Conservation (phyloP, 139 green algal species). For the Diplosphaera chodatii region DNA sequence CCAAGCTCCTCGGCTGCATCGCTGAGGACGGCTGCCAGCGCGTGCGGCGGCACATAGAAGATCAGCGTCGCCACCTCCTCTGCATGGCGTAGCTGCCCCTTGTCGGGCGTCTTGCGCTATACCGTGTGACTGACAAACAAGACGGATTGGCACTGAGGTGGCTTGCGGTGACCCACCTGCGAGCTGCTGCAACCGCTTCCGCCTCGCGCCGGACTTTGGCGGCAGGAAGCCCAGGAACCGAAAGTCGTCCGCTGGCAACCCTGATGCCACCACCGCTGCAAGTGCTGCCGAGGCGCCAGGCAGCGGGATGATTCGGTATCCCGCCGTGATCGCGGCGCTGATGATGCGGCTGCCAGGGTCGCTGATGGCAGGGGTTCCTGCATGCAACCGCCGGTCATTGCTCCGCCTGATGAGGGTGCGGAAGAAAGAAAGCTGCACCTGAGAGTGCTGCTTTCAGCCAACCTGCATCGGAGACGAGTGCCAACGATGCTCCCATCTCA, state of each 20-base stretch:
- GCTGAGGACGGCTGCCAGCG: slow-evolving; percentile 38
- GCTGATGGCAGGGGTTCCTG: slow-evolving; percentile 70
- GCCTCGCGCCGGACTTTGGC: slow-evolving; percentile 46
- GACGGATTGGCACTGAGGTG: no score
- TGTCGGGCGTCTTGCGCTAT: no score
- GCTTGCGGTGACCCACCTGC: no score
- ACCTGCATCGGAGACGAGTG: slow-evolving; percentile 82
- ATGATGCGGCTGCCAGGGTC: slow-evolving; percentile 80
- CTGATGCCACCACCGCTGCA: slow-evolving; percentile 66
- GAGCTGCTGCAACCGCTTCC: slow-evolving; percentile 29
- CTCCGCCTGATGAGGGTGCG: no score
- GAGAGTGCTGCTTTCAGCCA: no score
- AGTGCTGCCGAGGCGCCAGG: slow-evolving; percentile 72
- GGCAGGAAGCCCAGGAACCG: slow-evolving; percentile 80
- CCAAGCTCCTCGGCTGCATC: slow-evolving; percentile 62
- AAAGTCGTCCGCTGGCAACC: slow-evolving; percentile 60
- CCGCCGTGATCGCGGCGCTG: slow-evolving; percentile 20
- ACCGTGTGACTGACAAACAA: no score
- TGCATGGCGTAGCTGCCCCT: no score
- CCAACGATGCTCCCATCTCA: slow-evolving; percentile 51
- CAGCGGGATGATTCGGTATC: slow-evolving; percentile 57
- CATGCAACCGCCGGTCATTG: no score
- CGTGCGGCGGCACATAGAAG: slow-evolving; percentile 72
- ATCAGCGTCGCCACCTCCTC: slow-evolving; percentile 50
- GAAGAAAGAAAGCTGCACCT: no score